A percentile compares a stretch with the other conserved stretches of the same genome.
Conservation (phyloP, 2,329 filamentous ascomycete genomes). For the Fusarium duplospermum region DNA sequence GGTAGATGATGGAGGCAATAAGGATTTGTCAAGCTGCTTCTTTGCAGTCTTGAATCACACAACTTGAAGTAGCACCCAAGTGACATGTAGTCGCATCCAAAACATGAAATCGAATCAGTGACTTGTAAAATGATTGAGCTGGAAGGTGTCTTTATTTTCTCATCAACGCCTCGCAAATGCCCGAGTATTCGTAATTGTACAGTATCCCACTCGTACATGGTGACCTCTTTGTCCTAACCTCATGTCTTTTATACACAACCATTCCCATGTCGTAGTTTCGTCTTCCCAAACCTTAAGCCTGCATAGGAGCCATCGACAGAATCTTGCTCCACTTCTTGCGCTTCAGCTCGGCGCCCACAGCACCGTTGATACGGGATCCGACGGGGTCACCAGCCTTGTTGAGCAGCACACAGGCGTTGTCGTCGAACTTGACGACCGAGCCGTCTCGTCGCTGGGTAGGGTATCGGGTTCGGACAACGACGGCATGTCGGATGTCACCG, state of each 20-base stretch:
- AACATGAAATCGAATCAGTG: background rate
- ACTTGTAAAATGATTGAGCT: slow-evolving; percentile 27
- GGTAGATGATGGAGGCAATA: background rate
- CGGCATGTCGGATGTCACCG: slow-evolving; percentile 95
- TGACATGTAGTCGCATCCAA: slow-evolving; percentile 8
- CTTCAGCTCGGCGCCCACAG: slow-evolving; percentile 90
- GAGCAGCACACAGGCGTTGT: slow-evolving; percentile 97
- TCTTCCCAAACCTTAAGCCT: slow-evolving; percentile 55
- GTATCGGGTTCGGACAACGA: slow-evolving; percentile 92
- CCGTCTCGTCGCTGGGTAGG: slow-evolving; percentile 89
- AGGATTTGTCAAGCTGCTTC: slow-evolving; percentile 7
- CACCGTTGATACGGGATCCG: slow-evolving; percentile 89
- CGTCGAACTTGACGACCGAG: slow-evolving; percentile 91
- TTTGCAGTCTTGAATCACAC: slow-evolving; percentile 12
- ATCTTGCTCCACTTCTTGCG: slow-evolving; percentile 99
- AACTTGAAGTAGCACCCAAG: background rate
- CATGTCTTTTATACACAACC: slow-evolving; percentile 30
- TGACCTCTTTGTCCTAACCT: slow-evolving; percentile 3
- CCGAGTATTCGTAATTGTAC: slow-evolving; percentile 49
- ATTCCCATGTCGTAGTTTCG: background rate
- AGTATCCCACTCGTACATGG: slow-evolving; percentile 45
- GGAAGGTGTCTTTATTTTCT: slow-evolving; percentile 43
- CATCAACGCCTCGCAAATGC: slow-evolving; percentile 53
- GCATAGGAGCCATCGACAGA: slow-evolving; percentile 86
- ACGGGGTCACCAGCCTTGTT: slow-evolving; percentile 98